Evolutionary conservation across 495 filamentous ascomycete species (phyloP), one percentile per base, ranked within the genome.

Genomic region (Hypoxylon lienhwacheense): DNA sequence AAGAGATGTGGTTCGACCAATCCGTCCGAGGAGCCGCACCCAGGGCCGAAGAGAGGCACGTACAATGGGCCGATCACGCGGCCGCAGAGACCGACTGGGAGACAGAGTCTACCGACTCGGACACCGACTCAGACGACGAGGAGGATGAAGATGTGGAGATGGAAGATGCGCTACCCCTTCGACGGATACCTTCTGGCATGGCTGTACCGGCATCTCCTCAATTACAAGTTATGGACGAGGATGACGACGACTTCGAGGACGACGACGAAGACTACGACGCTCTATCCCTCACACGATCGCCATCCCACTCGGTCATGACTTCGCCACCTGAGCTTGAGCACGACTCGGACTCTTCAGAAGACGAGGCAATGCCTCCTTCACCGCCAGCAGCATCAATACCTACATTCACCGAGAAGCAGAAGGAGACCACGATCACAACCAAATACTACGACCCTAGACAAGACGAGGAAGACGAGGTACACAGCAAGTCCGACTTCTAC

Each of bases 1-100:
- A 97, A 71, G 93, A 97, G 73, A 86, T 81, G 45, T 97, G 95
- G 95, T 97, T 97, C 85, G 91, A 97, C 82, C 85, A 92, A 73
- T 90, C 88, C 52, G 89, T 97, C 72, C 82, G 77, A 68, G 87
- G 86, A 63, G 89, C 88, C 62, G 56, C 70, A 50, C 78, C 80
- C 66, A 72, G 70, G 61, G 75, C 77, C 64, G 66, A 72, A 48
- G 77, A 85, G 33, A 78, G 77, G 61, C 89, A 89, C 77, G 83
- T 95, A 66, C 86, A 92, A 82, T 96, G 89, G 89, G 86, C 88
- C 33, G 89, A 96, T 59, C 75, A 81, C 36, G 79, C 91, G 54
- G 84, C 89, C 56, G 77, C 82, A 26, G 84, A 87, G 60, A 84
- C 89, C 50, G 84, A 91, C 61, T 81, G 82, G 78, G 80, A 86